Evolutionary conservation across 202 grass and related monocot genomes (phyloP), one percentile per base, ranked within the genome.

Genomic region (Dendrocalamus latiflorus): DNA sequence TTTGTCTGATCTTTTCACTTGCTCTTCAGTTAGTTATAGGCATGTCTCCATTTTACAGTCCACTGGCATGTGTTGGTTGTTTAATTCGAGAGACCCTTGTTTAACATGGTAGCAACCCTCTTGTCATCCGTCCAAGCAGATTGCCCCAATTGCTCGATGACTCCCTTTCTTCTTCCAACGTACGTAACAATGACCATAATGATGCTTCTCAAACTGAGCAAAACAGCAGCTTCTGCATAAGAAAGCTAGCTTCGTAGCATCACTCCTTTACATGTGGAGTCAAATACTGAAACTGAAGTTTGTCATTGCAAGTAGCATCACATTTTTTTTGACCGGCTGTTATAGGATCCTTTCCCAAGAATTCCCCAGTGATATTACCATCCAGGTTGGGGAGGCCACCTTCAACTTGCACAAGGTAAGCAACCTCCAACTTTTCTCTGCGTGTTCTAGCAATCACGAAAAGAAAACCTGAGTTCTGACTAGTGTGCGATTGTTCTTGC

Each of bases 281-380:
- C 36, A 24, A 44, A 44, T 12, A 47, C 14, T 20, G 55, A 37
- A 43, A 6, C 4, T 67, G 60, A 39, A 79, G 22, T 42, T 68
- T 18, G 0, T n/a, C 37, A 50, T 22, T 56, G 6, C 3, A 10
- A 10, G 22, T 24, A 65, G 15, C 73, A 4, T 45, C 79, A 39
- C 14, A n/a, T n/a, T 30, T 12, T 38, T 38, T 49, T 71, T 0
- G 6, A n/a, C 57, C 64, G 43, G 24, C 57, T 75, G 79, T 7
- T 64, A 34, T 65, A 99, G 96, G 96, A 91, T 99, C 60, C 81
- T 67, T 24, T 99, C 96, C n/a, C 96, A 91, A 39, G 91, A 99
- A 54, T 69, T 86, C 47, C 83, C 96, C 2, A 94, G 86, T 57
- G 93, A 96, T 76, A 84, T 96, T 37, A 90, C 66, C n/a, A 76